Base-by-base conservation (phyloP, 2,329 filamentous ascomycete genomes). In the Alternaria brassicicola region DNA sequence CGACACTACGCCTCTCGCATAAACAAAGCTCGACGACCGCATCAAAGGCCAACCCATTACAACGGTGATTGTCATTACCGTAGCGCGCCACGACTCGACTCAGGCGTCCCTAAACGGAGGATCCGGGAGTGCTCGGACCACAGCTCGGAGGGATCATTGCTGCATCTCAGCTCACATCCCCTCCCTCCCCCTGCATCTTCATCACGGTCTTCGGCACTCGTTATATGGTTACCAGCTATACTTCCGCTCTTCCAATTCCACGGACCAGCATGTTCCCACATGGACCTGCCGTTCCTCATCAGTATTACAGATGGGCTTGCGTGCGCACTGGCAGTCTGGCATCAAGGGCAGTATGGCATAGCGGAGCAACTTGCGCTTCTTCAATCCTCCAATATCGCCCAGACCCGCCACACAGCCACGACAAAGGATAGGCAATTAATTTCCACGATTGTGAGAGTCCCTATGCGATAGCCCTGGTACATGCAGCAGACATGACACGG, bases 401-500 rank as follows among this genome's bases (percentile, higher is more conserved):
- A 48, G 54, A 43, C 31, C 51, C 57, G 60, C 60, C 60, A 63
- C 60, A 57, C 60, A 57, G 53, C 51, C 42, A 52, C 31, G 19
- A 51, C 48, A 61, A 46, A 43, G 43, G 43, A 50, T 23, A 49
- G 53, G 43, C 54, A 43, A 25, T 46, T 42, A 63, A 62, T 65
- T 50, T 64, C 63, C 62, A 51, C 59, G 10, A n/a, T 23, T 55
- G 49, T 57, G 53, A 66, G 59, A 46, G 43, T 48, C 46, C 50
- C 36, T 50, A 43, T 36, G 61, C 57, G 30, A 21, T 35, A 33
- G 55, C 61, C 55, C 56, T 33, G 35, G 55, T 54, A 55, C 62
- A 58, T 65, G 64, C 62, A 62, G 48, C 55, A 39, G 7, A n/a
- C 62, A 59, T 65, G 59, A 61, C 64, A 51, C 57, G 46, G 59